Base-by-base conservation (phyloP, 1,284 basidiomycete genomes). In the Peniophora sp. region DNA sequence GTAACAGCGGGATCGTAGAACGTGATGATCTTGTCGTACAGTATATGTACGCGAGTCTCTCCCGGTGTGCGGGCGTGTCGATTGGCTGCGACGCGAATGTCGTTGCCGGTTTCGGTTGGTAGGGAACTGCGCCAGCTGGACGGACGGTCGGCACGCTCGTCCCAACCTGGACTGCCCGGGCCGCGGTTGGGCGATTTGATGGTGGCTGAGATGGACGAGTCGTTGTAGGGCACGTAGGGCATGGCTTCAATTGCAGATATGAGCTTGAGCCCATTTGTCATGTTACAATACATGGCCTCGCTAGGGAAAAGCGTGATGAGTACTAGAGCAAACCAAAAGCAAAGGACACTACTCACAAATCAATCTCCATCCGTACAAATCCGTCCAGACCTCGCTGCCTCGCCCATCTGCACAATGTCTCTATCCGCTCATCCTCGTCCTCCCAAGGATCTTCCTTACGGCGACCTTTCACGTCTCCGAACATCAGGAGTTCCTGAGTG, bases 201-300 rank as follows among this genome's bases (percentile, higher is more conserved):
- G n/a, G n/a, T n/a, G n/a, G n/a, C n/a, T 12, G 27, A 32, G 22
- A 24, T 18, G 39, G n/a, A 32, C 27, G 27, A 32, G 27, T 32
- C 12, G 48, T n/a, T n/a, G n/a, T n/a, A n/a, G n/a, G n/a, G n/a
- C n/a, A n/a, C n/a, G n/a, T n/a, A n/a, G n/a, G 52, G 55, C 34
- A 53, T 22, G 20, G 50, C 32, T 6, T 53, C 41, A 50, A 47
- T 32, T 35, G 64, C 61, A 5, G 72, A 70, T 15, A 68, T 60
- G 5, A 72, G 48, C 20, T 68, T 60, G 12, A 78, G 55, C 1
- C 73, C 71, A 6, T 64, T 56, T 2, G 63, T 66, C 52, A 78
- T 70, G 56, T 76, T 62, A 54, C 77, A 79, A 3, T 76, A 57
- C 73, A 79, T 76, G 23, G 75, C 64, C 59, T 80, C 77, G 50